Evolutionary conservation across 73 alveolate genomes (phyloP), one percentile per base, ranked within the genome.

Genomic region (Stentor coeruleus): DNA sequence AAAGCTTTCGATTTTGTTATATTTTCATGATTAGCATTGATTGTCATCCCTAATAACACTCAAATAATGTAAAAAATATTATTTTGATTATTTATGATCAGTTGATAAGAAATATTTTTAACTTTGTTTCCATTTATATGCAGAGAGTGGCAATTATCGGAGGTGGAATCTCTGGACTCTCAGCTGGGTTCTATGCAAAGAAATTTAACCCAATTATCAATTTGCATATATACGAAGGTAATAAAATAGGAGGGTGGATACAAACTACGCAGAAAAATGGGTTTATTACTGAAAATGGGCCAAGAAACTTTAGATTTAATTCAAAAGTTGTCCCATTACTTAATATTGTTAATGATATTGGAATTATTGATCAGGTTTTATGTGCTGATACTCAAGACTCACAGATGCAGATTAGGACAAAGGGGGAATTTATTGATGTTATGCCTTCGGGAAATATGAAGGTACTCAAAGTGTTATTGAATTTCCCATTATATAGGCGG

Each of bases 111-210:
- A n/a, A n/a, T n/a, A n/a, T n/a, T n/a, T n/a, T n/a, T n/a, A n/a
- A n/a, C n/a, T n/a, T n/a, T n/a, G n/a, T n/a, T n/a, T n/a, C n/a
- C n/a, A n/a, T n/a, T n/a, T n/a, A n/a, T n/a, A 66, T 66, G 79
- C n/a, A 66, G 39, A 66, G 39, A 66, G 39, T 66, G 20, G 79
- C 42, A 20, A 40, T 66, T 28, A 26, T 66, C 14, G 79, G 79
- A 1, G 79, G 40, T 28, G 79, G 79, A 20, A 66, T 66, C 11
- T 66, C 79, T 28, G 79, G 79, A 1, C 79, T 66, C 14, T 66
- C 79, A 20, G 33, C 79, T 28, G n/a, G 42, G 20, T 66, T 28
- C 37, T 66, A 66, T 40, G 20, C 33, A 20, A 26, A 20, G 11
- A 0, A 0, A 2, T 40, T 26, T 20, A 66, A 66, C 37, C 79